Conservation (phyloP, 306 rosid species). For the Hippophae tibetana region DNA sequence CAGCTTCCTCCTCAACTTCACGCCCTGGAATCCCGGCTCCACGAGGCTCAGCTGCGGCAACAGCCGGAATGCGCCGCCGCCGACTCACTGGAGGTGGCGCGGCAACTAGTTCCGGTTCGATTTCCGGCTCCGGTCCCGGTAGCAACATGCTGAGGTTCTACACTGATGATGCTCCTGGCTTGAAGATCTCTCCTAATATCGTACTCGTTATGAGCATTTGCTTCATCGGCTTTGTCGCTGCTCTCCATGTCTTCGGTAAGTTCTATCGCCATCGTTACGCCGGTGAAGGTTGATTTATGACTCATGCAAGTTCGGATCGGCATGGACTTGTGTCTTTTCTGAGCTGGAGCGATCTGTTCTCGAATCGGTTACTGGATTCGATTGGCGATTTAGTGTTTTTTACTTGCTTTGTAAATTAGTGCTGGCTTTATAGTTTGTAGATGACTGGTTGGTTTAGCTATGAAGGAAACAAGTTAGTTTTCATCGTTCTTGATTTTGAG, state of each 20-base stretch:
- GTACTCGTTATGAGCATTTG: conserved; percentile 86
- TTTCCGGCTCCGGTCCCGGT: conserved; percentile 27
- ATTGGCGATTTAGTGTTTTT: conserved; percentile 5
- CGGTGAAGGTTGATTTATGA: conserved; percentile 28
- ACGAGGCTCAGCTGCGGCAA: conserved; percentile 83
- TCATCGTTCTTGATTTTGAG: conserved; percentile 4
- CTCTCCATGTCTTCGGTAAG: conserved; percentile 85
- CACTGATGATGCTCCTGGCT: conserved; percentile 85
- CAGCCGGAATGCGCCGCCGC: conserved; percentile 89
- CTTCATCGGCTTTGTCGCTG: conserved; percentile 89
- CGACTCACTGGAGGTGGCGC: conserved; percentile 27
- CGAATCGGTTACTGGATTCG: conserved; percentile 13
- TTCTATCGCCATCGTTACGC: conserved; percentile 48
- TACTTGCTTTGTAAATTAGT: conserved; percentile 24
- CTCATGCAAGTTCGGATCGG: conserved; percentile 9
- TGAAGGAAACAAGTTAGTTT: conserved; percentile 15
- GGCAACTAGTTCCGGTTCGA: conserved; percentile 7
- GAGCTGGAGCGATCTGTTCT: not conserved
- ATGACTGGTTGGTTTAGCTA: conserved; percentile 12
- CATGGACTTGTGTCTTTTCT: not conserved
- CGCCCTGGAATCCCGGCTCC: conserved; percentile 73
- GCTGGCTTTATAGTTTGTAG: conserved; percentile 5
- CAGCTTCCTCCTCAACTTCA: conserved; percentile 39
- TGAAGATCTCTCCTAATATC: conserved; percentile 80
- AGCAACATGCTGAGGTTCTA: conserved; percentile 85